Base-by-base conservation (phyloP, 1,284 basidiomycete genomes). In the Austroboletus niveus region DNA sequence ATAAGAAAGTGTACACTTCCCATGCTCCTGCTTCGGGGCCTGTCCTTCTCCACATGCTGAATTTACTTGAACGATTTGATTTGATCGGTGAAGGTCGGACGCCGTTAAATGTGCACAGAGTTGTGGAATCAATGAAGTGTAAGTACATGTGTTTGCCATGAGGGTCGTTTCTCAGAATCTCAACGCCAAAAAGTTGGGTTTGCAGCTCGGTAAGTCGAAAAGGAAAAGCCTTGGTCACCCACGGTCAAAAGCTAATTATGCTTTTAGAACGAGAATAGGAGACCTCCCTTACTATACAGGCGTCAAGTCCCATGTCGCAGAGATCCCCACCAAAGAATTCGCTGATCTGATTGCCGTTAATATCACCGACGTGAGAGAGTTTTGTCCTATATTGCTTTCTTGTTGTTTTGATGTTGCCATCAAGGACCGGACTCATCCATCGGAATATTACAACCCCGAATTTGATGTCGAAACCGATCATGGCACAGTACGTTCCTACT, bases 11-110 rank as follows among this genome's bases (percentile, higher is more conserved):
- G 24, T 97, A 92, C 70, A 94, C 92, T 0, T 82, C 89, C 0
- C 82, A 83, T 61, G 85, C 90, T 10, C 95, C 94, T 7, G 87
- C 89, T 5, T 91, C 85, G 29, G 93, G 92, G 17, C 83, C 87
- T 61, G 88, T 87, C 8, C 71, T 94, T 30, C 68, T 92, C 41
- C 84, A 91, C 63, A 87, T 93, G 78, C 71, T 94, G 24, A 93
- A 94, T 61, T 65, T 92, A 22, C 70, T 91, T 43, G 90, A 92
- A 60, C 73, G 76, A 31, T 92, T 80, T 62, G 75, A 85, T 51
- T 69, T 86, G 41, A 61, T 68, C 9, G 69, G 75, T 5, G 74
- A 74, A 45, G 79, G 76, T 45, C 70, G 76, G 50, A 82, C 78
- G 12, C 73, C 74, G 1, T 61, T 90, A 22, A 85, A 82, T 57